phyloP scores from a whole-genome alignment of 2,329 filamentous ascomycete genomes.

The Pseudocercospora pini-densiflorae region DNA sequence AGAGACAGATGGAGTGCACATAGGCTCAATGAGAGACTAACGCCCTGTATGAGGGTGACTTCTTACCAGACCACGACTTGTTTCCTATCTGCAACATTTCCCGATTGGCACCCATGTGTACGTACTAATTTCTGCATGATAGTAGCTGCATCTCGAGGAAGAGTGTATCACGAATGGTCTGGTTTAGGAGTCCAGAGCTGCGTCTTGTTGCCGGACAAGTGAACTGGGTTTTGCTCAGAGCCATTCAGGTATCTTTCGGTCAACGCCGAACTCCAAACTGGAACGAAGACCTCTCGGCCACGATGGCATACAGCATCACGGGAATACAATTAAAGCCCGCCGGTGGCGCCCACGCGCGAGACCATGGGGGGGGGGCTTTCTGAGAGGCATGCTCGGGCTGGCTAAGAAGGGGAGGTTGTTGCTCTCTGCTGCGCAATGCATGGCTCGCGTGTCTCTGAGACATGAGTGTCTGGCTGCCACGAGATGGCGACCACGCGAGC shows the following conservation, averaged over 20 bases:
- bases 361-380: neutral
- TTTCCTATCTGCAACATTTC: neutral
- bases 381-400: no score
- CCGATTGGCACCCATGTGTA: neutral
- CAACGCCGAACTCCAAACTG: neutral
- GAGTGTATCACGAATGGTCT: neutral
- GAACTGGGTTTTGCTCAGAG: neutral
- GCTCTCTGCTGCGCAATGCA: neutral
- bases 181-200: neutral
- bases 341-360: neutral
- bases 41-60: neutral
- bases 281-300: neutral
- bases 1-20: neutral
- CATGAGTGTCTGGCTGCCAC: conserved; percentile 1
- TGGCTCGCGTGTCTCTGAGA: neutral
- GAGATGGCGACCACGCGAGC: conserved; percentile 12
- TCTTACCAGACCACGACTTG: neutral
- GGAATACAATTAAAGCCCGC: neutral
- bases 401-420: neutral
- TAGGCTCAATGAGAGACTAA: conserved; percentile 7
- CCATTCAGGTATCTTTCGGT: neutral
- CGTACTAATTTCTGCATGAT: neutral
- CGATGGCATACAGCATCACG: neutral
- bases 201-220: neutral
- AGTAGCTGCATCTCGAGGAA: neutral